Conservation (phyloP, 2,329 filamentous ascomycete genomes). For the Cladophialophora immunda region DNA sequence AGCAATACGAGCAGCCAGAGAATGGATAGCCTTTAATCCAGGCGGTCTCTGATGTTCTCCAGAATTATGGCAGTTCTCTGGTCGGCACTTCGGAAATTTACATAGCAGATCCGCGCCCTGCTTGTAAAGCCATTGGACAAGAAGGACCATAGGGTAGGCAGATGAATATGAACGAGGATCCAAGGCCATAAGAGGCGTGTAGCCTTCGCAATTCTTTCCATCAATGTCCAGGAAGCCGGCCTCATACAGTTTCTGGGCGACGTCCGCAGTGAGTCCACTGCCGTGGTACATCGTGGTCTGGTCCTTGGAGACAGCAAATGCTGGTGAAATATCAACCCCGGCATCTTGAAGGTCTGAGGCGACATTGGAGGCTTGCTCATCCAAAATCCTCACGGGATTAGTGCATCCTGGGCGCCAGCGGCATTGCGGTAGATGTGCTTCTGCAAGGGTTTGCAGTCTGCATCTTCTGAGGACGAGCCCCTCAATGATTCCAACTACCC, state of each 20-base stretch:
- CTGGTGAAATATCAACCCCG: conserved; percentile 1
- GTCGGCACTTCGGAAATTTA: neutral
- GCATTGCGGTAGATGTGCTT: neutral
- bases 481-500: neutral
- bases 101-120: conserved; percentile 8
- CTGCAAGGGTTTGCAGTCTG: conserved; percentile 10
- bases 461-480: conserved; percentile 1
- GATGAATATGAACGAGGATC: too few relatives aligned
- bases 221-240: conserved; percentile 13
- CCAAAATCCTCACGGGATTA: neutral
- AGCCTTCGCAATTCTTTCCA: neutral
- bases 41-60: conserved; percentile 13
- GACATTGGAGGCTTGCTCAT: conserved; percentile 11
- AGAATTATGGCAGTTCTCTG: neutral
- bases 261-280: neutral
- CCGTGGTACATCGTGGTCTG: conserved; percentile 10
- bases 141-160: too few relatives aligned
- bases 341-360: neutral
- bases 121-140: neutral
- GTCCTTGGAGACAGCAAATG: neutral
- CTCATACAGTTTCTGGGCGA: conserved; percentile 7
- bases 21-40: conserved; percentile 7
- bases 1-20: neutral
- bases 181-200: neutral
- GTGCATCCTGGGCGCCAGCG: neutral